phyloP scores from a whole-genome alignment of 768 basidiomycete species.

The Hydnomerulius pinastri region DNA sequence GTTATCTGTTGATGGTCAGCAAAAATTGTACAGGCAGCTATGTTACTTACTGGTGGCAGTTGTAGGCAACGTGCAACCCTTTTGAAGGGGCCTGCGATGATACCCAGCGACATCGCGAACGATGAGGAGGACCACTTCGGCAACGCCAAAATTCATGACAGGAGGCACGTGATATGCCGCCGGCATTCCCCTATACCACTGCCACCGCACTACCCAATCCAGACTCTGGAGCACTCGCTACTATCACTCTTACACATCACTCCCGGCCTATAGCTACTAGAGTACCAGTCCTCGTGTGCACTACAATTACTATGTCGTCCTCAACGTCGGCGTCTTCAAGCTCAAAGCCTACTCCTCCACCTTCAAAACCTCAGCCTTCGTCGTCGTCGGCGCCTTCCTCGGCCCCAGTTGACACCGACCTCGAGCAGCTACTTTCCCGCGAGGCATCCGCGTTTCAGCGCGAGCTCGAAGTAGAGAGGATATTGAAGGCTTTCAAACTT shows the following conservation, averaged over 20 bases:
- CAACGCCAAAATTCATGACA: too few species aligned
- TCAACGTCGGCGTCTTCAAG: constrained; percentile 16
- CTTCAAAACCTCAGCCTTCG: constrained; percentile 6
- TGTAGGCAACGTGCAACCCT: not conserved
- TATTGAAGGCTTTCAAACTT: constrained; percentile 92
- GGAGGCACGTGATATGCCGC: constrained; percentile 19
- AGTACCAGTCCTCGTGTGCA: too few species aligned
- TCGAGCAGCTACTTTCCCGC: constrained; percentile 78
- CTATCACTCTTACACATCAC: not conserved
- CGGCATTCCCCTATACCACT: not conserved
- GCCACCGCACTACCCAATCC: not conserved
- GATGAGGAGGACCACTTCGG: not conserved
- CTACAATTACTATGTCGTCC: constrained; percentile 21
- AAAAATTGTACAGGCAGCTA: not conserved
- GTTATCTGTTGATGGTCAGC: not conserved
- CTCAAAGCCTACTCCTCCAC: constrained; percentile 10
- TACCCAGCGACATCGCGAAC: constrained; percentile 8
- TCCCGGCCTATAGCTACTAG: too few species aligned
- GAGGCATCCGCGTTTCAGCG: constrained; percentile 86
- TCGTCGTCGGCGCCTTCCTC: constrained; percentile 8
- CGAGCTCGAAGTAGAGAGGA: constrained; percentile 87
- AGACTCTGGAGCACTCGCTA: not conserved
- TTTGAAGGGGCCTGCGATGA: not conserved
- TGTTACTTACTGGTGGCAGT: not conserved
- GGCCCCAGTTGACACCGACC: constrained; percentile 46